These are phyloP conservation scores for Wallacemonas sp. DNA, from an alignment of 208 protist species.

Conservation along the genomic window DNA sequence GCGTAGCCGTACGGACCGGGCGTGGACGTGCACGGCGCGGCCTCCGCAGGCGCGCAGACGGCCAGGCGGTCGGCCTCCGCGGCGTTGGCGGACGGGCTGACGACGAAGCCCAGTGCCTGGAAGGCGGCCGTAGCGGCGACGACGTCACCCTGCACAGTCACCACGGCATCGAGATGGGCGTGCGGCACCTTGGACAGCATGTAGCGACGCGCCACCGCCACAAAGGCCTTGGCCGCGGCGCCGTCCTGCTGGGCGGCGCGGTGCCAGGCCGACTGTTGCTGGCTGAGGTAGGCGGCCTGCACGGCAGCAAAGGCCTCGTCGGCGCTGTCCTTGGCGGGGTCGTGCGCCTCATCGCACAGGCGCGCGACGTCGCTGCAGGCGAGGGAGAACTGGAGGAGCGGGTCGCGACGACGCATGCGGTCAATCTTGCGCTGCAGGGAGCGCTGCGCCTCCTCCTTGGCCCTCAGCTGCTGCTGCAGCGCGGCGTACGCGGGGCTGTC, in stretches of 20 bases:
- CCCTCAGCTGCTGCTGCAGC: slow-evolving; percentile 58
- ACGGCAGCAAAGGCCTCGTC: slow-evolving; percentile 63
- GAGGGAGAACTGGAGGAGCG: slow-evolving; percentile 82
- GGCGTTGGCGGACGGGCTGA: slow-evolving; percentile 19
- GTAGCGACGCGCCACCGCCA: slow-evolving; percentile 56
- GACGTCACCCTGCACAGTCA: slow-evolving; percentile 48
- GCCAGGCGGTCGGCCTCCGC: slow-evolving; percentile 28
- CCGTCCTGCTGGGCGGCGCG: slow-evolving; percentile 26
- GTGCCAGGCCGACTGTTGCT: slow-evolving; percentile 59
- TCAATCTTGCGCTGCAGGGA: slow-evolving; percentile 86
- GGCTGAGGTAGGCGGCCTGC: slow-evolving; percentile 37
- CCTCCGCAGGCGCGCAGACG: slow-evolving; percentile 27
- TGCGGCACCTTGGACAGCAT: slow-evolving; percentile 51
- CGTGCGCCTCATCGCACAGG: slow-evolving; percentile 37
- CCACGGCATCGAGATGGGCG: slow-evolving; percentile 67
- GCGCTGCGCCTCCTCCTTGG: slow-evolving; percentile 61
- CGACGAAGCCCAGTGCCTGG: slow-evolving; percentile 30
- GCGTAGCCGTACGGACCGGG: slow-evolving; percentile 64
- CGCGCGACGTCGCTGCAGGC: slow-evolving; percentile 75
- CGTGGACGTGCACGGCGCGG: slow-evolving; percentile 9
- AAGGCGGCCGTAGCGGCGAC: slow-evolving; percentile 25
- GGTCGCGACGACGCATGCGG: slow-evolving; percentile 74
- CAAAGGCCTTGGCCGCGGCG: slow-evolving; percentile 51
- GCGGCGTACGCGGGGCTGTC: slow-evolving; percentile 35
- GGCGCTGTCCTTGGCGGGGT: slow-evolving; percentile 34